Evolutionary conservation across 106 monocot species (phyloP), one percentile per base, ranked within the genome.

Genomic region (Acanthochlamys bracteata): DNA sequence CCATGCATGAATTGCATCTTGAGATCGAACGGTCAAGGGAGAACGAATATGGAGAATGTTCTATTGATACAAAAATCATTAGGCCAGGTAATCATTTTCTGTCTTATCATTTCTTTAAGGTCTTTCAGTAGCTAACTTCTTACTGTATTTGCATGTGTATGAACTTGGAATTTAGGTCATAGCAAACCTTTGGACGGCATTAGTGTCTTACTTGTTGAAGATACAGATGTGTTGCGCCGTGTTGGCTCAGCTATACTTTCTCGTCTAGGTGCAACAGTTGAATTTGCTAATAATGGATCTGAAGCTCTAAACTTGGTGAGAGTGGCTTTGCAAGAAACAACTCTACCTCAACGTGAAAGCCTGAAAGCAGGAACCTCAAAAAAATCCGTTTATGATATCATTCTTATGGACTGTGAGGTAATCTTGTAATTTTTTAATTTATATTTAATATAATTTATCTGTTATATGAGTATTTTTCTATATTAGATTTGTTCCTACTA

Each of bases 201-300:
- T 64, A 76, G 39, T 19, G 53, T 91, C 24, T 68, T 98, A 53
- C 60, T 88, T 11, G 88, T 73, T 20, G 92, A 98, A 46, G 98
- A 98, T 71, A 60, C 41, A 6, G 0, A 23, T 0, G 20, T 76
- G 0, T 53, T 92, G 45, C 71, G 66, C 2, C 21, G 21, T 11
- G 11, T 92, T 25, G 69, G 78, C 11, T 54, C 33, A 7, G 54
- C 41, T 7, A 42, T 41, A 19, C 67, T 98, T 51, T 63, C 64
- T 8, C 33, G 71, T 7, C 75, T 81, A 45, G 98, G 98, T 45
- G 98, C 85, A 43, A 78, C 21, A 19, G 72, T 79, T 24, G 71
- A 56, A 39, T 10, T 51, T 53, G 76, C 73, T 56, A 69, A 70
- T 49, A 85, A 92, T 79, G 98, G 98, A 27, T 43, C 59, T 11